Percentiles rank a stretch among this genome's conserved stretches.
phyloP scores from a whole-genome alignment of 352 stramenopile genomes.

The Phytopythium ostracodes region DNA sequence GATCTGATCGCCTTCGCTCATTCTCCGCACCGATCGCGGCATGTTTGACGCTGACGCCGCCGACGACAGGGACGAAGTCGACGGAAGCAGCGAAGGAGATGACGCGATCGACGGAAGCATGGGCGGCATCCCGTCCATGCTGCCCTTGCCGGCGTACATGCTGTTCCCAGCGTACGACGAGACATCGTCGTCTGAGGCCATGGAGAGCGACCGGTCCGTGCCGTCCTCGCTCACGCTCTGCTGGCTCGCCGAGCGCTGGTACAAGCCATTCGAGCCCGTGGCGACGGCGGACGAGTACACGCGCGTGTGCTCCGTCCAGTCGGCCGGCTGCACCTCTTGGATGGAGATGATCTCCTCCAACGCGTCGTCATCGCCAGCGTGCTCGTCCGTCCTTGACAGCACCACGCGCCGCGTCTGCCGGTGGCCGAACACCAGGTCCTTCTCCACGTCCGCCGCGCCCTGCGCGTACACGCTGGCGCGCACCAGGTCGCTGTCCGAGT shows the following conservation, averaged over 20 bases:
- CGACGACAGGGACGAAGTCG: background rate
- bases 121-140: slow-evolving; percentile 25
- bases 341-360: slow-evolving; percentile 11
- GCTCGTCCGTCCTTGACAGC: slow-evolving; percentile 17
- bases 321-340: slow-evolving; percentile 19
- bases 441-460: slow-evolving; percentile 30
- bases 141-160: slow-evolving; percentile 13
- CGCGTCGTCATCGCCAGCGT: slow-evolving; percentile 30
- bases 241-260: slow-evolving; percentile 27
- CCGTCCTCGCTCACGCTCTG: slow-evolving; percentile 46
- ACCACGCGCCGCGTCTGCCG: slow-evolving; percentile 2
- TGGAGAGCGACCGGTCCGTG: slow-evolving; percentile 65
- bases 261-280: slow-evolving; percentile 18
- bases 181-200: slow-evolving; percentile 51
- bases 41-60: background rate
- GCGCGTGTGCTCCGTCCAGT: slow-evolving; percentile 19
- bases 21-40: slow-evolving; percentile 22
- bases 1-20: slow-evolving; percentile 39
- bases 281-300: slow-evolving; percentile 13
- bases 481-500: slow-evolving; percentile 28
- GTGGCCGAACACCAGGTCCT: slow-evolving; percentile 43
- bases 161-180: background rate
- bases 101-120: slow-evolving; percentile 5
- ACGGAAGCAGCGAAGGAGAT: slow-evolving; percentile 3
- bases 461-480: slow-evolving; percentile 45